These are phyloP conservation scores for Erodium maritimum DNA, from an alignment of 345 rosid species.

Conservation along the genomic window DNA sequence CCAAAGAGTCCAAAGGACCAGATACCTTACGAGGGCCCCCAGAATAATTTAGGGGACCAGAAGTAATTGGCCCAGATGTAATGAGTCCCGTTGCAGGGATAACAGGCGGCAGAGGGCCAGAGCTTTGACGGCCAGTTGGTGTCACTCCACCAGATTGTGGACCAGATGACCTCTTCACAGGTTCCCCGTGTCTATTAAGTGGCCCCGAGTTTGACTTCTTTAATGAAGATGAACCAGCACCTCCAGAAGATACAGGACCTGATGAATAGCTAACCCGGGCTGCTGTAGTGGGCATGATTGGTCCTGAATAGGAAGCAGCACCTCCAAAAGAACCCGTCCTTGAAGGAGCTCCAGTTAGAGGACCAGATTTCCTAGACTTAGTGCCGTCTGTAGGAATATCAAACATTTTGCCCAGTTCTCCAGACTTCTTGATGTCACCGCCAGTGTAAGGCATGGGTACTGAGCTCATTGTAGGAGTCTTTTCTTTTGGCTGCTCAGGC, in stretches of 20 bases:
- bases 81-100: slow-evolving; percentile 91
- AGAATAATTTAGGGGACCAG: slow-evolving; percentile 74
- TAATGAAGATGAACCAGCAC: slow-evolving; percentile 63
- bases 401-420: slow-evolving; percentile 94
- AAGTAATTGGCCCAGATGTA: slow-evolving; percentile 84
- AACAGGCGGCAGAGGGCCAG: slow-evolving; percentile 82
- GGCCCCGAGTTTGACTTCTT: slow-evolving; percentile 96
- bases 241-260: slow-evolving; percentile 56
- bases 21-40: slow-evolving; percentile 83
- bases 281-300: slow-evolving; percentile 66
- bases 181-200: slow-evolving; percentile 81
- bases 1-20: slow-evolving; percentile 82
- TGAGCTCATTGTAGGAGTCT: slow-evolving; percentile 75
- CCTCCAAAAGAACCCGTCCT: slow-evolving; percentile 92
- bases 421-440: slow-evolving; percentile 86
- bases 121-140: slow-evolving; percentile 45
- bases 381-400: slow-evolving; percentile 67
- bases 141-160: slow-evolving; percentile 94
- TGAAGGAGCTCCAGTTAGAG: slow-evolving; percentile 62
- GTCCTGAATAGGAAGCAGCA: slow-evolving; percentile 70
- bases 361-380: slow-evolving; percentile 88
- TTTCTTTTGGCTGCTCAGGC: slow-evolving; percentile 86
- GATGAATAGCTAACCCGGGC: slow-evolving; percentile 58
- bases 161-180: slow-evolving; percentile 77
- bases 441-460: slow-evolving; percentile 93